These are phyloP conservation scores for Fusarium keratoplasticum DNA, from an alignment of 2,329 filamentous ascomycete species.

Conservation along the genomic window DNA sequence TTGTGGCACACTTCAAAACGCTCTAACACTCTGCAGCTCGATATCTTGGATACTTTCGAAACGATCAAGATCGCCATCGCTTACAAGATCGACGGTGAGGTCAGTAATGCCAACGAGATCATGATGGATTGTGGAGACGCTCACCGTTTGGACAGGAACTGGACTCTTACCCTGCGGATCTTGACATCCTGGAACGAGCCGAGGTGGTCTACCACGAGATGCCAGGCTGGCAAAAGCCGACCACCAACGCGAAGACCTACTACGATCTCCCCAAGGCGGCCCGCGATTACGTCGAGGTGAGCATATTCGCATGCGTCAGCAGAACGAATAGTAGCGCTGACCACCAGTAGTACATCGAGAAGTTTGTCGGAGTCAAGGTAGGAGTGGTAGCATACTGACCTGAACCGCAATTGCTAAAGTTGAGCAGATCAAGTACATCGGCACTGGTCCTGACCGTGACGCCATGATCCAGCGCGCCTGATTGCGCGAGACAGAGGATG, in stretches of 20 bases:
- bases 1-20: constrained; percentile 5
- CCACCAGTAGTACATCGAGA: neutral
- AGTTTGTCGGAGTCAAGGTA: neutral
- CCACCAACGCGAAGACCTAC: neutral
- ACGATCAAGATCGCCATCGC: constrained; percentile 80
- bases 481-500: constrained; percentile 19
- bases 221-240: neutral
- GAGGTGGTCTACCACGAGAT: constrained; percentile 69
- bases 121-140: constrained; percentile 36
- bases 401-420: constrained; percentile 33
- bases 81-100: constrained; percentile 64
- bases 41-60: constrained; percentile 77
- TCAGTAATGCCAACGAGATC: constrained; percentile 24
- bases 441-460: constrained; percentile 73
- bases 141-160: constrained; percentile 38
- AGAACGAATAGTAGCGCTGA: neutral
- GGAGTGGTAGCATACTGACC: constrained; percentile 16
- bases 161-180: constrained; percentile 72
- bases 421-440: constrained; percentile 68
- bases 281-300: neutral
- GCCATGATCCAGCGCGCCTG: constrained; percentile 65
- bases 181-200: constrained; percentile 66
- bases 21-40: constrained; percentile 31
- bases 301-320: neutral
- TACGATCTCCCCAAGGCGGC: neutral